Evolutionary conservation across 257 asterid species (phyloP), one percentile per base, ranked within the genome.

Genomic region (Solanum phureja): DNA sequence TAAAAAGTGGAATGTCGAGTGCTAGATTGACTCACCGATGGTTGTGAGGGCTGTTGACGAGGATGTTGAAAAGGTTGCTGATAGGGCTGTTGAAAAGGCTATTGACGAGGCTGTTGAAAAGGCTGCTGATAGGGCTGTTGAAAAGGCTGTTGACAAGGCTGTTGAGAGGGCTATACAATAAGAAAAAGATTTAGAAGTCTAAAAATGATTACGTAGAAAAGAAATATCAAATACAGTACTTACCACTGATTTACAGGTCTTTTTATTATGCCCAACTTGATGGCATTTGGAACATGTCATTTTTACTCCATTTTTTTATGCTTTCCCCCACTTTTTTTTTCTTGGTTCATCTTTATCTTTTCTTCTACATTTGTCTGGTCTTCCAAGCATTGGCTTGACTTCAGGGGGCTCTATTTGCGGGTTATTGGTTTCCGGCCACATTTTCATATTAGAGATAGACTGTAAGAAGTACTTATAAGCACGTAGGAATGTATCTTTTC

Each of bases 91-190:
- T 9, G 46, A 42, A 0, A 42, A 3, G 4, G 13, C 1, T 42
- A 4, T 3, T 9, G 46, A 42, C 0, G 3, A 1, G 29, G 29
- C 29, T 29, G 8, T 24, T 71, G 38, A 29, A 5, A 2, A 24
- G 21, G 8, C 4, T 10, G 12, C 1, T 3, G 46, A 42, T 0
- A 42, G 1, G 49, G 49, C 1, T 10, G 3, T 10, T 9, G 46
- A 42, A 0, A 42, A 3, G 4, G 13, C 1, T 42, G 8, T 3
- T 9, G 46, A 42, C 0, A 0, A 1, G 29, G 29, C 29, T 29
- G 8, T 24, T 71, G 38, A 29, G 9, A 16, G 1, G 40, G 12
- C 3, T 14, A 16, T 24, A 12, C 37, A 68, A 27, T 29, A 69
- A 29, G 12, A 7, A 33, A 31, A 16, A 71, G 8, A 31, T 2